phyloP scores from a whole-genome alignment of 495 filamentous ascomycete genomes.

The Penicillium robsamsonii region DNA sequence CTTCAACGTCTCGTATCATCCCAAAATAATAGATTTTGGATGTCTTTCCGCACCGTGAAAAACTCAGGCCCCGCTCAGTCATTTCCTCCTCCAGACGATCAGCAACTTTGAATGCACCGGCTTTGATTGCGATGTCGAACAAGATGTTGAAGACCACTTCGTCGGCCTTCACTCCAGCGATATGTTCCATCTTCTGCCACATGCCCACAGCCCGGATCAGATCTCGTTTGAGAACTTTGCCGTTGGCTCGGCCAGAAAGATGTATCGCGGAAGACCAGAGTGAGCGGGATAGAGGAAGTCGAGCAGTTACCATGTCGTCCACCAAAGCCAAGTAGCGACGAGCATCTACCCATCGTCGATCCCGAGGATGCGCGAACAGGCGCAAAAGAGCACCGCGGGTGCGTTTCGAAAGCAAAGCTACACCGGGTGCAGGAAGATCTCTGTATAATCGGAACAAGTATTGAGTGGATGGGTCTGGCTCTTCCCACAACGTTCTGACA shows the following conservation, averaged over 20 bases:
- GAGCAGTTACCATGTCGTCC: conserved; percentile 71
- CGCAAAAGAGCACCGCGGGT: conserved; percentile 64
- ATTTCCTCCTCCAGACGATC: conserved; percentile 85
- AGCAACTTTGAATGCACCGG: conserved; percentile 75
- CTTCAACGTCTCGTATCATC: conserved; percentile 62
- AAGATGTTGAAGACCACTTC: conserved; percentile 85
- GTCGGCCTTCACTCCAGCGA: conserved; percentile 61
- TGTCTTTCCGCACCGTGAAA: conserved; percentile 73
- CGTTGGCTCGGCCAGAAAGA: conserved; percentile 69
- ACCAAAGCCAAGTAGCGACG: conserved; percentile 79
- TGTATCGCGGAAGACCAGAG: conserved; percentile 85
- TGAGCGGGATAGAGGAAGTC: conserved; percentile 57
- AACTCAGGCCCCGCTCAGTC: conserved; percentile 57
- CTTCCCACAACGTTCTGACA: conserved; percentile 39
- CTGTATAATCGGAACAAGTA: conserved; percentile 61
- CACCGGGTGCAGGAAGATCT: conserved; percentile 60
- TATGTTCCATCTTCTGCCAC: conserved; percentile 86
- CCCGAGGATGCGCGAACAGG: conserved; percentile 54
- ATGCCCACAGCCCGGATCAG: conserved; percentile 69
- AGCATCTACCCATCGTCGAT: conserved; percentile 45
- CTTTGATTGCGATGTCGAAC: conserved; percentile 83
- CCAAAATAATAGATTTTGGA: conserved; percentile 81
- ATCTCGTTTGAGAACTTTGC: conserved; percentile 59
- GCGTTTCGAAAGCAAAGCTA: conserved; percentile 57
- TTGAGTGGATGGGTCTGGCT: conserved; percentile 45